phyloP scores from a whole-genome alignment of 2,329 filamentous ascomycete species.

The Penicillium brevicompactum region DNA sequence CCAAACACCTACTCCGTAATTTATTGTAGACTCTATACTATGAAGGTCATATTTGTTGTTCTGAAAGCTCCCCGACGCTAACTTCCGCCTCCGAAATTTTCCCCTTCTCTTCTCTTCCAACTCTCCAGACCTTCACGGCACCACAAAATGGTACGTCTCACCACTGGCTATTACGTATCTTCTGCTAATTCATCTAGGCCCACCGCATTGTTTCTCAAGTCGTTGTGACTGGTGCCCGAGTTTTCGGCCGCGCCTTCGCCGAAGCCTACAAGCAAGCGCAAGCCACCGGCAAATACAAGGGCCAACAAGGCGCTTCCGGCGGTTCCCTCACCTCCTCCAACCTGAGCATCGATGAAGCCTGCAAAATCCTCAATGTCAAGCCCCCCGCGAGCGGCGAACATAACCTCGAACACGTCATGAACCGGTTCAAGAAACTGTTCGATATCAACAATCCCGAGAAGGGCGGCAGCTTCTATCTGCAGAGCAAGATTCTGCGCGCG shows the following conservation, averaged over 20 bases:
- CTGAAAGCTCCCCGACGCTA: conserved; percentile 23
- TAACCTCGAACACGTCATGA: conserved; percentile 76
- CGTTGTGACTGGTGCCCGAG: conserved; percentile 84
- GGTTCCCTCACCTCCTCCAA: conserved; percentile 64
- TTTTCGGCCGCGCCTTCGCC: conserved; percentile 87
- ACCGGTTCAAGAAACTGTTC: conserved; percentile 91
- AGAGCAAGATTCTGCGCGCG: conserved; percentile 92
- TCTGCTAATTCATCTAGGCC: conserved; percentile 59
- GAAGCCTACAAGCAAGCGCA: conserved; percentile 96
- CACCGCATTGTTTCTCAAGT: conserved; percentile 94
- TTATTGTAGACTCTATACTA: not conserved
- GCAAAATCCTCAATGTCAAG: conserved; percentile 94
- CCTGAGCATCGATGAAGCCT: conserved; percentile 93
- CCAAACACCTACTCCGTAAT: not conserved
- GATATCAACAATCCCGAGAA: conserved; percentile 94
- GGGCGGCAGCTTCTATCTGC: conserved; percentile 95
- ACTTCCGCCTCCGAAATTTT: conserved; percentile 31
- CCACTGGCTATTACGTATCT: not conserved
- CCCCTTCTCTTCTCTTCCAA: conserved; percentile 26
- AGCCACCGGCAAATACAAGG: conserved; percentile 79
- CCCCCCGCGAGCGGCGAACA: conserved; percentile 77
- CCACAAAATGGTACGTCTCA: conserved; percentile 29
- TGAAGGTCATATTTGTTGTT: not conserved
- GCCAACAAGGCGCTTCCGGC: conserved; percentile 64
- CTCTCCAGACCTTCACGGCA: conserved; percentile 20